phyloP scores from a whole-genome alignment of 352 stramenopile species.

The Blastocystis sp. region DNA sequence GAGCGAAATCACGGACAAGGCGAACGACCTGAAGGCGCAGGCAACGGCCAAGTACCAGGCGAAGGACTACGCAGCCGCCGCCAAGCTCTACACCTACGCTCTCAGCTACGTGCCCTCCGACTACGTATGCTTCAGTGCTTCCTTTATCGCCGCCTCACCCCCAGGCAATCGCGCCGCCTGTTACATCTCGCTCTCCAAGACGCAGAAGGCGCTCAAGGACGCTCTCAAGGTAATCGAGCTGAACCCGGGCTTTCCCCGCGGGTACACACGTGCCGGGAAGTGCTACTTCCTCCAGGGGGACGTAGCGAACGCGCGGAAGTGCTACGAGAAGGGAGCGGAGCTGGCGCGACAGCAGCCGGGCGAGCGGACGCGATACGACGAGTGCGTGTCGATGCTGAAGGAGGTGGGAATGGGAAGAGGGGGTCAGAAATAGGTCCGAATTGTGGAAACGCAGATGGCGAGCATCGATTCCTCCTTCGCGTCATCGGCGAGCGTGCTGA shows the following conservation, averaged over 20 bases:
- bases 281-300: constrained; percentile 52
- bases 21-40: not conserved
- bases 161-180: constrained; percentile 48
- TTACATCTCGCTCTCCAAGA: constrained; percentile 13
- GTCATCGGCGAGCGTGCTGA: not conserved
- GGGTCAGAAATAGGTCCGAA: not conserved
- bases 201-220: constrained; percentile 24
- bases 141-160: not conserved
- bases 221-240: constrained; percentile 31
- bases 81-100: constrained; percentile 30
- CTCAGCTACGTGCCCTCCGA: constrained; percentile 53
- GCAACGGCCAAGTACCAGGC: constrained; percentile 1
- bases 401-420: not conserved
- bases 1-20: constrained; percentile 49
- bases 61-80: constrained; percentile 31
- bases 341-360: not conserved
- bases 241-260: constrained; percentile 11
- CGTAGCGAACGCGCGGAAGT: not conserved
- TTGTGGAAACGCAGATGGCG: not conserved
- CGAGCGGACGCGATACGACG: not conserved
- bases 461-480: not conserved
- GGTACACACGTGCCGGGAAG: constrained; percentile 20
- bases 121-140: constrained; percentile 9
- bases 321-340: not conserved
- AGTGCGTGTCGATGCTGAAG: constrained; percentile 27